Evolutionary conservation across 2,329 filamentous ascomycete species (phyloP).

Genomic region (Venturia carpophila): DNA sequence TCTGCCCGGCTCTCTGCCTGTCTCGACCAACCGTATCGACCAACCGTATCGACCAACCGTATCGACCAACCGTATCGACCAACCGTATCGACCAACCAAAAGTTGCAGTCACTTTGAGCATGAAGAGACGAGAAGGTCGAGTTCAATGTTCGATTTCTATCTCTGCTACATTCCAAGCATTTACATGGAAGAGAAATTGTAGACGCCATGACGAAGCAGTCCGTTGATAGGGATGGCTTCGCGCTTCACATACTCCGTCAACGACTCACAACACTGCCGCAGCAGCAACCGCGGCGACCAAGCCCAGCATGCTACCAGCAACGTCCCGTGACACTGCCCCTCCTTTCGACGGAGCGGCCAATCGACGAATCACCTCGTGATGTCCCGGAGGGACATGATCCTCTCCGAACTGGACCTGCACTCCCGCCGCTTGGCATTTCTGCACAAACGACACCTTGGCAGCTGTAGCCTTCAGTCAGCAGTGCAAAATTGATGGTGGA

Average conservation of each 20-base stretch:
- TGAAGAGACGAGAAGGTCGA: no score
- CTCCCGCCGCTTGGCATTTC: slow-evolving; percentile 9
- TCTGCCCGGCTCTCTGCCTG: no score
- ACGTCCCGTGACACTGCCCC: neutral
- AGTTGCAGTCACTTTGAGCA: no score
- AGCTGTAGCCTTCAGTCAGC: neutral
- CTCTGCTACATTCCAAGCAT: neutral
- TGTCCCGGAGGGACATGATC: neutral
- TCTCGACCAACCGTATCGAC: no score
- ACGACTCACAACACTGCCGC: neutral
- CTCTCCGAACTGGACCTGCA: neutral
- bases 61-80: no score
- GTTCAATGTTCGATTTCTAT: no score
- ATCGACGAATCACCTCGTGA: slow-evolving; percentile 1
- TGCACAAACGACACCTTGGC: slow-evolving; percentile 2
- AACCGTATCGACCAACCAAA: no score
- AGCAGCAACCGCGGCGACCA: neutral
- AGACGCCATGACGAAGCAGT: neutral
- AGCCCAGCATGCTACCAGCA: slow-evolving; percentile 5
- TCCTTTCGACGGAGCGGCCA: neutral
- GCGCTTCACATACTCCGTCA: neutral
- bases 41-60: no score
- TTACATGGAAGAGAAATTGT: neutral
- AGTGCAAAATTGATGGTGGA: neutral
- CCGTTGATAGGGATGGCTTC: no score